Evolutionary conservation across 805 yeast species (phyloP).

Genomic region (Pichia kluyveri): DNA sequence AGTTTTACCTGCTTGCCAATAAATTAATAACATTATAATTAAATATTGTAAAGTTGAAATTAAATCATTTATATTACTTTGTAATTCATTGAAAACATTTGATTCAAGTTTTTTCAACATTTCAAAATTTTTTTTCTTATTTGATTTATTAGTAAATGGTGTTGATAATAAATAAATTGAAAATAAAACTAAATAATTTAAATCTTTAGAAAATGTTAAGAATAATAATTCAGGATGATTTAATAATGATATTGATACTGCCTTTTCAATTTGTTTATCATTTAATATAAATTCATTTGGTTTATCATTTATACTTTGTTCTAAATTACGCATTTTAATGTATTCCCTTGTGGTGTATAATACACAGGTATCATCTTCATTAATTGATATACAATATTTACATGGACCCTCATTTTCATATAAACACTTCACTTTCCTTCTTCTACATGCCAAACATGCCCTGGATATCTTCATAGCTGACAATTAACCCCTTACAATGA

Average conservation of each 20-base stretch:
- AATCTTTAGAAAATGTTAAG: background rate
- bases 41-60: background rate
- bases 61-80: background rate
- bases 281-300: background rate
- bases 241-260: background rate
- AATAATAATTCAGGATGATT: slow-evolving; percentile 1
- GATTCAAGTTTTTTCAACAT: background rate
- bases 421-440: background rate
- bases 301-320: background rate
- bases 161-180: background rate
- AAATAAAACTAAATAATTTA: background rate
- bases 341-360: background rate
- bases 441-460: background rate
- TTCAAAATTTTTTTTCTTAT: background rate
- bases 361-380: background rate
- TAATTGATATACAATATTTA: background rate
- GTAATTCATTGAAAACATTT: background rate
- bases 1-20: slow-evolving; percentile 3
- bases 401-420: background rate
- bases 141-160: background rate
- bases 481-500: no score
- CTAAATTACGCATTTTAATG: background rate
- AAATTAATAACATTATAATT: background rate
- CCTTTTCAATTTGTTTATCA: background rate
- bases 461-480: background rate